phyloP scores from a whole-genome alignment of 495 filamentous ascomycete genomes.

The Trypethelium eluteriae region DNA sequence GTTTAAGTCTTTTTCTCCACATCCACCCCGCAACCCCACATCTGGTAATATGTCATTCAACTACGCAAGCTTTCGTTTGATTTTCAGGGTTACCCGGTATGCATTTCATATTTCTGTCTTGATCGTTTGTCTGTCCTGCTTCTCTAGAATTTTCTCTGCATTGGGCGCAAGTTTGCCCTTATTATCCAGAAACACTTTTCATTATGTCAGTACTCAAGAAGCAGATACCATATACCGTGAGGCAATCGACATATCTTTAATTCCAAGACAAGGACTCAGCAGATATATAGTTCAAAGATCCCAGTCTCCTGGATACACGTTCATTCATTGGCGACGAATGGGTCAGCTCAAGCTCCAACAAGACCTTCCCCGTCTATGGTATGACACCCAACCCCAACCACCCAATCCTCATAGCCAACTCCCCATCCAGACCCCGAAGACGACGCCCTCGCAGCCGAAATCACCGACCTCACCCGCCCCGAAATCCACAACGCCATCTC shows the following conservation, averaged over 20 bases:
- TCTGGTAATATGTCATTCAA: neutral
- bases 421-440: constrained; percentile 17
- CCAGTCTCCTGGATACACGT: constrained; percentile 67
- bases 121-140: too few species aligned
- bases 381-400: constrained; percentile 18
- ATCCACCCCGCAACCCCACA: constrained; percentile 7
- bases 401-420: neutral
- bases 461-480: constrained; percentile 14
- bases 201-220: neutral
- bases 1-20: neutral
- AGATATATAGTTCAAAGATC: constrained; percentile 63
- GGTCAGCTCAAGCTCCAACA: constrained; percentile 63
- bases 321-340: constrained; percentile 83
- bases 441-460: constrained; percentile 16
- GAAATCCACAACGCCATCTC: constrained; percentile 14
- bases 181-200: neutral
- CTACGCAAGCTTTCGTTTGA: neutral
- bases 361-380: constrained; percentile 76
- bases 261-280: neutral
- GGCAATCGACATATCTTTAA: neutral
- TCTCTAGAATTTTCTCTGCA: neutral
- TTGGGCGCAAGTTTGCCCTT: neutral
- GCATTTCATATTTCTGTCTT: too few species aligned
- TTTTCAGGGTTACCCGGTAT: neutral
- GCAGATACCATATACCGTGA: constrained; percentile 1